Evolutionary conservation across 805 yeast species (phyloP), one percentile per base, ranked within the genome.

Genomic region (Ogataea parapolymorpha): DNA sequence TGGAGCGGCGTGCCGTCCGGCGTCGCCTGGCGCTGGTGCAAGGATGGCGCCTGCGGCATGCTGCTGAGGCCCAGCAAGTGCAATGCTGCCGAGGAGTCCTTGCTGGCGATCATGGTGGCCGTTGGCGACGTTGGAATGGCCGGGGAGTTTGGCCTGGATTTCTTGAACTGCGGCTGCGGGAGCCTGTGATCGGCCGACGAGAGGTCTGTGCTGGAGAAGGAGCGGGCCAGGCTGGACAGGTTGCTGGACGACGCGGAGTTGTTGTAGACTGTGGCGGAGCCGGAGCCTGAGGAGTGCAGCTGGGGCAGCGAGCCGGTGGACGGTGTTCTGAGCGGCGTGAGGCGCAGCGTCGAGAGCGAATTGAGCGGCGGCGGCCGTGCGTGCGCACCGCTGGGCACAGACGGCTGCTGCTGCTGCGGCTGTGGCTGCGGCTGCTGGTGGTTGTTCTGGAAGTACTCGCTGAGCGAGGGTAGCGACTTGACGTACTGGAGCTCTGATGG

Each of bases 121-220:
- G 54, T 50, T 16, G 64, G 60, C 6, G 63, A 56, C 3, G 58
- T 47, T 14, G 51, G 51, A 15, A 45, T 37, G 11, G 55, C 51
- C 5, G 79, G 79, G 9, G 76, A 70, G 56, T 72, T 73, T 17
- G 80, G 79, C 48, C 79, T 58, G 26, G 77, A 71, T 48, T 65
- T 69, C 51, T 74, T 74, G 39, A 67, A 60, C 29, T 67, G 58
- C 41, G 68, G 75, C 41, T 66, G 70, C 4, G 50, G 38, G 6
- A 43, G 35, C 2, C 45, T 37, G 16, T 45, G 27, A 6, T 45
- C 42, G 7, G 46, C 39, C 15, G 22, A 29, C 8, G 51, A 39
- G 36, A 75, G 55, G 44, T 74, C 78, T 6, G 74, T 62, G 41
- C 71, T 74, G 37, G 74, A 72, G 22, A 64, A 54, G 1, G 61